Base-by-base conservation (phyloP, 495 filamentous ascomycete species). In the Trichoderma reesei region DNA sequence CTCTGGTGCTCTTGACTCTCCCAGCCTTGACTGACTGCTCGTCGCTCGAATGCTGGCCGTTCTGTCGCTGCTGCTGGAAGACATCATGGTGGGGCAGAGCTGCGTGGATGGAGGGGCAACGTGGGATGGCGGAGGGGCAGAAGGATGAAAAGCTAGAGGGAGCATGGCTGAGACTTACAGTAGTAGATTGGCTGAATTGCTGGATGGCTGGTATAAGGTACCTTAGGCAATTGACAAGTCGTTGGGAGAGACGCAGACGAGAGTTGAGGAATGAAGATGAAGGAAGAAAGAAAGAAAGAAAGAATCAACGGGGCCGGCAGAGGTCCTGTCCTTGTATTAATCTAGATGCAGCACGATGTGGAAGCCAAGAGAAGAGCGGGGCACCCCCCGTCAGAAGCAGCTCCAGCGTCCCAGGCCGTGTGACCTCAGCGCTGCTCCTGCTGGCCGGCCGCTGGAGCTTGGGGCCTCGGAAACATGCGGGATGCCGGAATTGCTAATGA, bases 381-480 rank as follows among this genome's bases (percentile, higher is more conserved):
- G 51, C n/a, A n/a, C n/a, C n/a, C n/a, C n/a, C n/a, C 51, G 13
- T 10, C 10, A 10, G 37, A 5, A 39, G 14, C 0, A 33, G 51
- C 51, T 56, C 20, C 51, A 34, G 16, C 9, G 16, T n/a, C n/a
- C n/a, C n/a, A n/a, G n/a, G n/a, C n/a, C 51, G 51, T 56, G 51
- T 56, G 51, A 56, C 51, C 51, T 56, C 51, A 56, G 20, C 18
- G 31, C 44, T 20, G 51, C 51, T 56, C 51, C 20, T 56, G 20
- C 34, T 56, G 31, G 51, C 51, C 51, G 51, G 51, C 20, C 31
- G 51, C 51, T 31, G 51, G 34, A 56, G 42, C 42, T 46, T 46
- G 6, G 42, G 42, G 51, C 31, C 11, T 9, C 51, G 51, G 51
- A 56, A 56, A 56, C 51, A 56, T 56, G 51, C 51, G 26, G 51